phyloP scores from a whole-genome alignment of 2,329 filamentous ascomycete genomes.

The Mollisia scopiformis region DNA sequence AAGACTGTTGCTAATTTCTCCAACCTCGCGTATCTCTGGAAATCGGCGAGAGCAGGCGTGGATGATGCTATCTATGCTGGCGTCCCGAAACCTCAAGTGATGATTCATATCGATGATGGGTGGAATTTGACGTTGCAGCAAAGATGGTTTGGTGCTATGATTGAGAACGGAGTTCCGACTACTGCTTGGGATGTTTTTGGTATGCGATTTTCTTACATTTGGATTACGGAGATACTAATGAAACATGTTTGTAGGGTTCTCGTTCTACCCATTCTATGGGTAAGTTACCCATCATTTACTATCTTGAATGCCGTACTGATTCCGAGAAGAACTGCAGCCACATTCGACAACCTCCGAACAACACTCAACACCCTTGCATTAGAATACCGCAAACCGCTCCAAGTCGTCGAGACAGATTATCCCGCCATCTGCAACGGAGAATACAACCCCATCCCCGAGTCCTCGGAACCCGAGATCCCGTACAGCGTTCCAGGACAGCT shows the following conservation, averaged over 20 bases:
- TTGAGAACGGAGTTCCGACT: constrained; percentile 55
- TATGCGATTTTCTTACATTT: background rate
- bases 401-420: constrained; percentile 74
- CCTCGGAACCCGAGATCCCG: constrained; percentile 52
- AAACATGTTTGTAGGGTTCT: constrained; percentile 52
- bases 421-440: constrained; percentile 64
- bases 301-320: background rate
- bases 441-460: constrained; percentile 40
- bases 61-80: constrained; percentile 58
- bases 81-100: constrained; percentile 60
- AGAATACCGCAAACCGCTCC: constrained; percentile 65
- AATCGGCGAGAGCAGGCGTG: constrained; percentile 61
- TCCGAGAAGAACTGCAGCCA: constrained; percentile 51
- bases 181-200: constrained; percentile 67
- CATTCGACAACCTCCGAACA: constrained; percentile 56
- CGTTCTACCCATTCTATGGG: constrained; percentile 72
- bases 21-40: constrained; percentile 65
- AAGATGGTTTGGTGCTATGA: constrained; percentile 62
- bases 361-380: constrained; percentile 60
- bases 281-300: background rate
- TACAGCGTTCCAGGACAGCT: constrained; percentile 65
- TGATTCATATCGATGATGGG: constrained; percentile 75
- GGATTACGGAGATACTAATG: background rate
- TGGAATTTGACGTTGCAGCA: constrained; percentile 70
- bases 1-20: constrained; percentile 46